These are phyloP conservation scores for Wilcoxina mikolae DNA, from an alignment of 495 filamentous ascomycete genomes.

Conservation along the genomic window DNA sequence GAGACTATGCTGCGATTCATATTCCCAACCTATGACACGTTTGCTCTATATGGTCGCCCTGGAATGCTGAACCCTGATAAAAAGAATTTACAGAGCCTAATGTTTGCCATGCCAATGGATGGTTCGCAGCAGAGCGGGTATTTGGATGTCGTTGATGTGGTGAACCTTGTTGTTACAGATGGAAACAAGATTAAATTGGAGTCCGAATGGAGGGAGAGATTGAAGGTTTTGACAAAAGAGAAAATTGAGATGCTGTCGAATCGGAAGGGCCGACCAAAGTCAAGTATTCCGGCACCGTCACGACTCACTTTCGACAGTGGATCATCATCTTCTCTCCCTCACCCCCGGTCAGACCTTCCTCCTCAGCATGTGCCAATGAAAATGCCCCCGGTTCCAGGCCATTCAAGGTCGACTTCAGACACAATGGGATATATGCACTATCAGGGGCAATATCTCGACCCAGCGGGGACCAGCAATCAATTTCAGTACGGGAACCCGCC, in stretches of 20 bases:
- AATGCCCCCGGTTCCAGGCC: conserved; percentile 33
- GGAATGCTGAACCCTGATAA: conserved; percentile 74
- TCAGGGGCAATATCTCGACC: not conserved
- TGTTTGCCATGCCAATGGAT: conserved; percentile 94
- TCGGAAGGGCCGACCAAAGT: conserved; percentile 34
- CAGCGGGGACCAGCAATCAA: not conserved
- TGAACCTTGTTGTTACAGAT: conserved; percentile 56
- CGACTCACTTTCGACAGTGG: conserved; percentile 46
- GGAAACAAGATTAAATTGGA: conserved; percentile 72
- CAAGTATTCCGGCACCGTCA: conserved; percentile 43
- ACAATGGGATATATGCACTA: conserved; percentile 29
- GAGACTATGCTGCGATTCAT: conserved; percentile 94
- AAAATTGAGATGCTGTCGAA: conserved; percentile 31
- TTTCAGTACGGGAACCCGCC: conserved; percentile 5
- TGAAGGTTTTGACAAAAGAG: conserved; percentile 82
- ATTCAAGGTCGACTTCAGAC: conserved; percentile 44
- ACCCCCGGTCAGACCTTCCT: conserved; percentile 18
- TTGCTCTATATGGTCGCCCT: conserved; percentile 81
- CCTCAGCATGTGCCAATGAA: conserved; percentile 26
- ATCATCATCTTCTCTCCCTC: conserved; percentile 34
- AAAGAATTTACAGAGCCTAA: conserved; percentile 72
- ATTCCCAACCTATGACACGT: conserved; percentile 88
- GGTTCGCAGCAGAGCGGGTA: conserved; percentile 64
- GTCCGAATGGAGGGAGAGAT: conserved; percentile 70
- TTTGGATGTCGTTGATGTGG: conserved; percentile 74